Base-by-base conservation (phyloP, 2,329 filamentous ascomycete species). In the Didymella keratinophila region DNA sequence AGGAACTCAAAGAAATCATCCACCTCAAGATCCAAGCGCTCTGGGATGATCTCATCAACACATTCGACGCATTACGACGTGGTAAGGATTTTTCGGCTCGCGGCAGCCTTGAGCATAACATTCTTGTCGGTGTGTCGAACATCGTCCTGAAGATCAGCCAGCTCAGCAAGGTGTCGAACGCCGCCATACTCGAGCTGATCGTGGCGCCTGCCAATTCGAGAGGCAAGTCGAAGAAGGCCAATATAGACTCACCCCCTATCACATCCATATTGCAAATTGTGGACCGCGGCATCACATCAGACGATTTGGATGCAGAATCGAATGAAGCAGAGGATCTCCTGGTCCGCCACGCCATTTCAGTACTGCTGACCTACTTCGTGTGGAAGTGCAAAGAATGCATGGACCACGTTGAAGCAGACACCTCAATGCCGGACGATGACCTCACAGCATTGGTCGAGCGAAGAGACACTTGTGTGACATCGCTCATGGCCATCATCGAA, bases 351-450 rank as follows among this genome's bases (percentile, higher is more conserved):
- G 89, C 92, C 28, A 90, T 96, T 69, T 89, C 90, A 64, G 84
- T 88, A 2, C 83, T 90, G 49, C 84, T 93, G 45, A 92, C 96
- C 78, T 98, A 97, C 79, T 96, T 97, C 73, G 92, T 96, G 87
- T 99, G 95, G 95, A 94, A 95, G 73, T 85, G 90, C 21, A 85
- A 87, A 52, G 81, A 83, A 39, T 72, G 78, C 46, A 70, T 73
- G n/a, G 64, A 65, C 4, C 64, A 72, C 16, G 68, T 81, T 43
- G 82, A 71, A 48, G 61, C 69, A 14, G 70, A 67, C 11, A 74
- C 70, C 7, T 60, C 81, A 4, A 83, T 92, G 53, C 70, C 86
- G 1, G 81, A 86, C 48, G 76, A 80, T 7, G 84, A 87, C 8
- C 79, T 93, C 28, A 86, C 90, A 65, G 77, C 84, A 21, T 79